Conservation (phyloP, 352 stramenopile species). For the Paralagenidium karlingii region DNA sequence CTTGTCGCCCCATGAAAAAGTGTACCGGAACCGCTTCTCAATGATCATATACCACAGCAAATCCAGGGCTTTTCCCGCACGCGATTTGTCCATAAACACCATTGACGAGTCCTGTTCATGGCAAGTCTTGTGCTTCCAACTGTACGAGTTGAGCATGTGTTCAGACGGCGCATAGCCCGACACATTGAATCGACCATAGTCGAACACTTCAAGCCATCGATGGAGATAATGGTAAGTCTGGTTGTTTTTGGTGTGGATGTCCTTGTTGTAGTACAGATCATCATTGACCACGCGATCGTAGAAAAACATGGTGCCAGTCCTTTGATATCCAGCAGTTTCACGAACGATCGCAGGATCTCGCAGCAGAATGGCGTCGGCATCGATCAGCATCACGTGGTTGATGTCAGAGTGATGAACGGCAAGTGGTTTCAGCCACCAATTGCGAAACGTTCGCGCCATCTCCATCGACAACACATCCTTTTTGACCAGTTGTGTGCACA, state of each 20-base stretch:
- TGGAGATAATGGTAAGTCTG: constrained; percentile 37
- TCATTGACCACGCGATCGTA: constrained; percentile 51
- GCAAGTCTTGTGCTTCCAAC: constrained; percentile 23
- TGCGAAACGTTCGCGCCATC: constrained; percentile 12
- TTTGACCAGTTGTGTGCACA: constrained; percentile 14
- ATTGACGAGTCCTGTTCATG: constrained; percentile 54
- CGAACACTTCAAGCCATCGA: constrained; percentile 30
- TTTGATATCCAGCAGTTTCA: constrained; percentile 17
- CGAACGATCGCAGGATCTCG: constrained; percentile 27
- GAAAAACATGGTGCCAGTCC: constrained; percentile 42
- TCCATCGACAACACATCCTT: constrained; percentile 4
- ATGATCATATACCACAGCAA: constrained; percentile 24
- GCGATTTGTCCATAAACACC: constrained; percentile 30
- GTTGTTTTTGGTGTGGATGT: constrained; percentile 15
- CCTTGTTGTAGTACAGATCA: constrained; percentile 28
- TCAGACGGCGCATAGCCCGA: too few species aligned
- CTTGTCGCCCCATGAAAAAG: too few species aligned
- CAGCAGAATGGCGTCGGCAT: constrained; percentile 37
- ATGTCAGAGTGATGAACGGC: constrained; percentile 31
- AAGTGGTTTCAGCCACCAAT: constrained; percentile 29
- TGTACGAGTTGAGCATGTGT: constrained; percentile 26
- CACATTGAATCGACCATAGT: constrained; percentile 32
- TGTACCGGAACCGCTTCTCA: constrained; percentile 15
- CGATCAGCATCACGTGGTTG: constrained; percentile 31
- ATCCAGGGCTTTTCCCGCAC: constrained; percentile 15